Evolutionary conservation across 2,329 filamentous ascomycete genomes (phyloP).

Genomic region (Diaporthe sp.): DNA sequence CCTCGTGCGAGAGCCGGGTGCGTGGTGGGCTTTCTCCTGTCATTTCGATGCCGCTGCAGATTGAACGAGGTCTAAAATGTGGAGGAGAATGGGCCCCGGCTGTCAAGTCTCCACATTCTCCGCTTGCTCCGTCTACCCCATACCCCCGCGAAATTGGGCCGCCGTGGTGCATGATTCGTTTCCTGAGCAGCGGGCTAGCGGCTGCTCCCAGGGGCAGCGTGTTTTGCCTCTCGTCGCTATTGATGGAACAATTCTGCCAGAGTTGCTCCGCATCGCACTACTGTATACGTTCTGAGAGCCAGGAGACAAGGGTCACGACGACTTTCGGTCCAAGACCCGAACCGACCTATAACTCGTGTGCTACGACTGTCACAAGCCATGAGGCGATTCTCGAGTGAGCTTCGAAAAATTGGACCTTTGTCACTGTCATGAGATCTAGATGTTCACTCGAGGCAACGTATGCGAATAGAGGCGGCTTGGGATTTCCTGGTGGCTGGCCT

Average conservation of each 20-base stretch:
- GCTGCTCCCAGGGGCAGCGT: not conserved
- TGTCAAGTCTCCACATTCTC: not conserved
- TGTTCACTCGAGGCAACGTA: not conserved
- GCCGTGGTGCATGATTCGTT: constrained; percentile 17
- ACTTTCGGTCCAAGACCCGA: constrained; percentile 9
- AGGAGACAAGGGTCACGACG: not conserved
- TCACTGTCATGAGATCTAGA: not conserved
- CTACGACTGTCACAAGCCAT: not conserved
- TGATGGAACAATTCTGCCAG: constrained; percentile 40
- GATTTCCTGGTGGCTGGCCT: too few relatives aligned
- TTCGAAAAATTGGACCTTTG: not conserved
- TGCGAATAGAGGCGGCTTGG: not conserved
- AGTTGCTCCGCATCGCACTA: constrained; percentile 4
- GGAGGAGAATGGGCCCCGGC: not conserved
- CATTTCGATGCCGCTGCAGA: constrained; percentile 21
- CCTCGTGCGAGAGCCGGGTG: not conserved
- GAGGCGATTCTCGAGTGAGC: not conserved
- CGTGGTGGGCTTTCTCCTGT: constrained; percentile 24
- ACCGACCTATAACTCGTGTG: not conserved
- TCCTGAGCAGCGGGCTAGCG: not conserved
- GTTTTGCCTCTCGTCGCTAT: constrained; percentile 19
- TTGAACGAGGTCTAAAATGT: constrained; percentile 22
- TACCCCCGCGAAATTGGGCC: constrained; percentile 16
- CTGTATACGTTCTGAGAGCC: not conserved
- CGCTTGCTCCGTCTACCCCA: constrained; percentile 16